These are phyloP conservation scores for Allium cepa DNA, from an alignment of 106 monocot genomes.

Conservation along the genomic window DNA sequence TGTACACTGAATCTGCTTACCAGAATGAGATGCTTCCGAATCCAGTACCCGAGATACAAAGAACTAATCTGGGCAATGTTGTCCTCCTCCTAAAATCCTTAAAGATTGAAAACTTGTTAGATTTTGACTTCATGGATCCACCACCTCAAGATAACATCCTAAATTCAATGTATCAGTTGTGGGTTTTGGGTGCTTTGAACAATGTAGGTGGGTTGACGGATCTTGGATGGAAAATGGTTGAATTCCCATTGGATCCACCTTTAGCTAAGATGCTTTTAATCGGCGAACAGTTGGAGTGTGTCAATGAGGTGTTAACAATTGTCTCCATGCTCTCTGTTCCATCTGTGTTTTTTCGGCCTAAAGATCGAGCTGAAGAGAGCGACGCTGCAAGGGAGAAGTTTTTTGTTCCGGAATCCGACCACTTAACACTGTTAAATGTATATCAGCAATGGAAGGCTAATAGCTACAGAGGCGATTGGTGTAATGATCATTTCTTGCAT, in stretches of 20 bases:
- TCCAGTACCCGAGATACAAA: slow-evolving; percentile 89
- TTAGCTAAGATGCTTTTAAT: slow-evolving; percentile 95
- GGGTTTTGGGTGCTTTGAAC: slow-evolving; percentile 94
- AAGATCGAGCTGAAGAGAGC: slow-evolving; percentile 88
- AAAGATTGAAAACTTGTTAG: slow-evolving; percentile 76
- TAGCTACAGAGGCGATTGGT: slow-evolving; percentile 87
- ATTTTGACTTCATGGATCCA: slow-evolving; percentile 98
- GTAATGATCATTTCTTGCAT: slow-evolving; percentile 89
- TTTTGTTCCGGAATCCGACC: slow-evolving; percentile 97
- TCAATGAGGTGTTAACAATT: slow-evolving; percentile 81
- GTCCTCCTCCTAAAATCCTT: slow-evolving; percentile 83
- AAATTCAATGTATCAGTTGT: slow-evolving; percentile 96
- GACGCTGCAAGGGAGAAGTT: slow-evolving; percentile 97
- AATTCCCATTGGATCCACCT: slow-evolving; percentile 93
- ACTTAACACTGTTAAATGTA: slow-evolving; percentile 83
- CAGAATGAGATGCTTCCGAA: slow-evolving; percentile 90
- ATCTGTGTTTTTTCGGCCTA: slow-evolving; percentile 90
- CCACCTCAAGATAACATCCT: slow-evolving; percentile 97
- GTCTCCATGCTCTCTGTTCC: slow-evolving; percentile 98
- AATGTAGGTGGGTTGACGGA: slow-evolving; percentile 79
- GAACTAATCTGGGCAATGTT: slow-evolving; percentile 90
- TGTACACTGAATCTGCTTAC: slow-evolving; percentile 87
- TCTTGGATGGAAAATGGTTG: slow-evolving; percentile 98
- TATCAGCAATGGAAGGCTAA: slow-evolving; percentile 90
- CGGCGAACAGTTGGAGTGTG: slow-evolving; percentile 70